Percentiles rank a stretch among this genome's conserved stretches.
Conservation (phyloP, 495 filamentous ascomycete genomes). For the Xylaria scruposa region DNA sequence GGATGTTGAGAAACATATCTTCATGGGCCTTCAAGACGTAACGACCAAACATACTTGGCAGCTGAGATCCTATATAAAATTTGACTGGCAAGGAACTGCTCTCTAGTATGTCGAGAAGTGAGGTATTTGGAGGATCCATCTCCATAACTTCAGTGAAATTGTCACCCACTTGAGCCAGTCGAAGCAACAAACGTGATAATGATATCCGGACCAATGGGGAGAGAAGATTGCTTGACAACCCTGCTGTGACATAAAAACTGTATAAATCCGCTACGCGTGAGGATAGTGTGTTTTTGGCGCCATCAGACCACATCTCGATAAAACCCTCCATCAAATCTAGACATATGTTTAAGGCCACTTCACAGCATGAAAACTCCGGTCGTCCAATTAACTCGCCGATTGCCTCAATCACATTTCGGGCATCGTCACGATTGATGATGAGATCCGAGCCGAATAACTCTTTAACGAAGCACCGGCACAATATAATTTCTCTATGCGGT, state of each 20-base stretch:
- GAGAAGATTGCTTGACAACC: conserved; percentile 66
- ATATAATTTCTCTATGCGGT: conserved; percentile 65
- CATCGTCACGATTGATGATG: conserved; percentile 47
- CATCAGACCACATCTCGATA: conserved; percentile 66
- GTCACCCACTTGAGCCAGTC: conserved; percentile 67
- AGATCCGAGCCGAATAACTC: conserved; percentile 57
- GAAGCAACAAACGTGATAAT: conserved; percentile 70
- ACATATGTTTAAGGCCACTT: conserved; percentile 72
- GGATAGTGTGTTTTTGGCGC: conserved; percentile 56
- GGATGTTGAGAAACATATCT: conserved; percentile 77
- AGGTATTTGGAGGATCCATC: conserved; percentile 73
- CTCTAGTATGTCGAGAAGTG: conserved; percentile 73
- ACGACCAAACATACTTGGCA: conserved; percentile 79
- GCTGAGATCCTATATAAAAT: conserved; percentile 68
- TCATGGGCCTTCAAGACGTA: conserved; percentile 82
- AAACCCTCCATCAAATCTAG: conserved; percentile 74
- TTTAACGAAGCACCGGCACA: conserved; percentile 57
- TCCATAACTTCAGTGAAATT: conserved; percentile 62
- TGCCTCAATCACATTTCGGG: conserved; percentile 52
- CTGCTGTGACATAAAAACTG: conserved; percentile 71
- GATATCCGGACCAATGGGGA: conserved; percentile 71
- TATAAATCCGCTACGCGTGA: conserved; percentile 78
- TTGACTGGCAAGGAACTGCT: conserved; percentile 75
- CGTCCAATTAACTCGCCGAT: conserved; percentile 64
- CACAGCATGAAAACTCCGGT: conserved; percentile 74